Percentiles rank a stretch among this genome's conserved stretches.
These are phyloP conservation scores for Saprolegnia diclina DNA, from an alignment of 352 stramenopile species.

Conservation along the genomic window DNA sequence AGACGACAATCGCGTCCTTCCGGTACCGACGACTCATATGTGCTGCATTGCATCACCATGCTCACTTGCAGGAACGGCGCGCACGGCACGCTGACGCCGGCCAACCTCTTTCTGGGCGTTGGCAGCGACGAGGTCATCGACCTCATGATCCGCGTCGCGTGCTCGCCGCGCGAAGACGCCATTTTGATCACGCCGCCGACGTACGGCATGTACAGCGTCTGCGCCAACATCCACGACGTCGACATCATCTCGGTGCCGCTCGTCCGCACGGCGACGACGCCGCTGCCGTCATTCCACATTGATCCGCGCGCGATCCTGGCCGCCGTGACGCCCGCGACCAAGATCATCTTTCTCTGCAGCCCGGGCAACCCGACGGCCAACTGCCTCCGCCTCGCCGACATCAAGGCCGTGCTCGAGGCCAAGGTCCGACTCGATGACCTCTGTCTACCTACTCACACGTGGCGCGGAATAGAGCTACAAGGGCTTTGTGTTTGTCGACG, in stretches of 20 bases:
- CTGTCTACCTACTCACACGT: too few relatives aligned
- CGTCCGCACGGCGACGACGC: constrained; percentile 20
- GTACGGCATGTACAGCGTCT: constrained; percentile 99
- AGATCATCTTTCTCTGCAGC: constrained; percentile 97
- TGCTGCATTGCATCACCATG: constrained; percentile 5
- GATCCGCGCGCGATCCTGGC: constrained; percentile 83
- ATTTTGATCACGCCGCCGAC: constrained; percentile 96
- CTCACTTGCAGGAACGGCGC: constrained; percentile 44
- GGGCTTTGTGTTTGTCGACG: constrained; percentile 96
- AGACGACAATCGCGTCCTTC: constrained; percentile 84
- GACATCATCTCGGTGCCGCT: constrained; percentile 90
- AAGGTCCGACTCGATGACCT: constrained; percentile 36
- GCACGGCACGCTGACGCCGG: constrained; percentile 47
- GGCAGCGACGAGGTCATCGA: constrained; percentile 98
- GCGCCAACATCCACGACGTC: constrained; percentile 97
- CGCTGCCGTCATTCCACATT: constrained; percentile 78
- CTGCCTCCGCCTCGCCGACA: constrained; percentile 82
- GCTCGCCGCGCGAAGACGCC: constrained; percentile 86
- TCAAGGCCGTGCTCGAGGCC: constrained; percentile 84
- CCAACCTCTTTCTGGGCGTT: constrained; percentile 97
- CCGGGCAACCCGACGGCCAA: constrained; percentile 98
- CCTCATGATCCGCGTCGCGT: constrained; percentile 96
- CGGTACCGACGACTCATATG: constrained; percentile 33
- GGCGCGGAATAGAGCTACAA: constrained; percentile 56
- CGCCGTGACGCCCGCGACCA: constrained; percentile 84